These are phyloP conservation scores for Anthracocystis panici-leucophaei DNA, from an alignment of 1,284 basidiomycete species.

Conservation along the genomic window DNA sequence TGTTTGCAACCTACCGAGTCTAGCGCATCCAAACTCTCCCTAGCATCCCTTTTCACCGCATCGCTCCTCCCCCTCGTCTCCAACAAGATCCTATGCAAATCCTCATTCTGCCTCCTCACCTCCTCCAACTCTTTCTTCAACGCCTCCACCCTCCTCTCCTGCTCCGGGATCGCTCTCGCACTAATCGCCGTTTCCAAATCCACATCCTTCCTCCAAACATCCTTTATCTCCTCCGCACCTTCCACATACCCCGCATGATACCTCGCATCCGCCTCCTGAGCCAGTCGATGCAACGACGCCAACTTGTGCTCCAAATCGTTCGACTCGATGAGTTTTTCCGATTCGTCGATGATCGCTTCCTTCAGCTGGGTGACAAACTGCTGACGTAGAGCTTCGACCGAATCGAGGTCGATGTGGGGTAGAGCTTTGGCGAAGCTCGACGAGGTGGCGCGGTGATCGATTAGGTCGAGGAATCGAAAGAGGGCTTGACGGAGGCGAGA, in stretches of 20 bases:
- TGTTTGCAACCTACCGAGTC: conserved; percentile 34
- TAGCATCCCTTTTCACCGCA: conserved; percentile 26
- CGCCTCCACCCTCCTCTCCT: conserved; percentile 33
- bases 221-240: conserved; percentile 45
- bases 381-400: conserved; percentile 47
- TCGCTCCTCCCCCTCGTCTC: conserved; percentile 9
- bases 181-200: conserved; percentile 57
- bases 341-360: conserved; percentile 52
- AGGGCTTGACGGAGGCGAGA: conserved; percentile 57
- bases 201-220: conserved; percentile 60
- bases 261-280: conserved; percentile 57
- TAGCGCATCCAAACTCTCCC: conserved; percentile 30
- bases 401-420: conserved; percentile 46
- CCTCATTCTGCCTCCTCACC: conserved; percentile 24
- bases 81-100: conserved; percentile 20
- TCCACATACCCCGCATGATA: conserved; percentile 33
- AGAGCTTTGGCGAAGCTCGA: conserved; percentile 50
- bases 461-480: conserved; percentile 57
- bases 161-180: conserved; percentile 56
- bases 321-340: conserved; percentile 51
- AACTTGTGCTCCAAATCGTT: conserved; percentile 55
- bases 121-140: conserved; percentile 40
- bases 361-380: conserved; percentile 60
- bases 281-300: conserved; percentile 47
- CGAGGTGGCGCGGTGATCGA: conserved; percentile 55